A percentile compares a stretch with the other conserved stretches of the same genome.
Conservation (phyloP, 441 rosid genomes). For the Pelargonium citronellum region DNA sequence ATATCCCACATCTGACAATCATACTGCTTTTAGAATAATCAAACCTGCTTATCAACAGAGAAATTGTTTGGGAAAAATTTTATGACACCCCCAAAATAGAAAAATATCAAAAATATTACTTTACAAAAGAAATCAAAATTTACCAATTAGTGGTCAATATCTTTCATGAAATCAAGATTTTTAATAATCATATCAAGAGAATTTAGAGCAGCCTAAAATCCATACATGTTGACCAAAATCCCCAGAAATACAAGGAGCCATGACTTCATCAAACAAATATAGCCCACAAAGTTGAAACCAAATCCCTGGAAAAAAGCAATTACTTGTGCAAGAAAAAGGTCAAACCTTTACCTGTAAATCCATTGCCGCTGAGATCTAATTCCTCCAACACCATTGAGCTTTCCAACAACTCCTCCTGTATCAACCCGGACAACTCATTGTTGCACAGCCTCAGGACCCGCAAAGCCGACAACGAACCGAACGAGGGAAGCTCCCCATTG, state of each 20-base stretch:
- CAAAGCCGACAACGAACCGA: slow-evolving; percentile 45
- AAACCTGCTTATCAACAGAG: not conserved
- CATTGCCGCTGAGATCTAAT: slow-evolving; percentile 84
- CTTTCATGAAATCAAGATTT: not conserved
- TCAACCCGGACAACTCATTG: slow-evolving; percentile 52
- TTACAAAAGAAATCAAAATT: not conserved
- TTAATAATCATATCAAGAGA: not conserved
- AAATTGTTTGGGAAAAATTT: not conserved
- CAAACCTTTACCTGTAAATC: slow-evolving; percentile 61
- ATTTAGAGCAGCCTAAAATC: not conserved
- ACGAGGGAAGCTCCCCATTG: slow-evolving; percentile 57
- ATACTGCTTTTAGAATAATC: not conserved
- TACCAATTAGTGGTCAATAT: not conserved
- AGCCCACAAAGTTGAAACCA: not conserved
- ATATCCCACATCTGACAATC: not conserved
- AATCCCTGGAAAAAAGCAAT: not conserved
- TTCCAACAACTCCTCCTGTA: slow-evolving; percentile 60
- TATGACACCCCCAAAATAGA: not conserved
- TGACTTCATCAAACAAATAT: slow-evolving; percentile 6
- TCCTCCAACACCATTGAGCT: slow-evolving; percentile 49
- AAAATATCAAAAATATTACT: not conserved
- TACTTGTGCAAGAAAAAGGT: slow-evolving; percentile 7
- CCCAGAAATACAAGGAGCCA: not conserved
- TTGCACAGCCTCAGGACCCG: slow-evolving; percentile 50
- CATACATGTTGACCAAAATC: not conserved